Conservation (phyloP, 495 filamentous ascomycete genomes). For the Chaetomidium leptoderma region DNA sequence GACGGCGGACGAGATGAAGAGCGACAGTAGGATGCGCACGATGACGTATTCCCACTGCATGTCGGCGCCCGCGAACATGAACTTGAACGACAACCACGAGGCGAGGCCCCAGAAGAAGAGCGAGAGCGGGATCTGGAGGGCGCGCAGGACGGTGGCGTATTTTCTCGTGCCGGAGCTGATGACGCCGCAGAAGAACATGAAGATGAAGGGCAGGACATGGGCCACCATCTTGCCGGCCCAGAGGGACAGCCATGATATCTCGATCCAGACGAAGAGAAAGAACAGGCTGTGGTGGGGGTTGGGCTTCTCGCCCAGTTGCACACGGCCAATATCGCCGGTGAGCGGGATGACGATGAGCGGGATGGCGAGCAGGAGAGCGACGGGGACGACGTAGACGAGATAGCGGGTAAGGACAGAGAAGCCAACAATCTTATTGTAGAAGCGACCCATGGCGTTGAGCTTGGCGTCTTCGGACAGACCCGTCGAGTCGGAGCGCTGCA, state of each 20-base stretch:
- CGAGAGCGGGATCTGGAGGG: constrained; percentile 78
- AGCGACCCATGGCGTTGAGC: constrained; percentile 75
- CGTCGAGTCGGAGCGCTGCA: constrained; percentile 51
- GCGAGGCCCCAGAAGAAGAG: constrained; percentile 83
- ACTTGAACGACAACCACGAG: constrained; percentile 74
- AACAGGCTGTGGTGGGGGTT: constrained; percentile 51
- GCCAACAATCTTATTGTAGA: constrained; percentile 80
- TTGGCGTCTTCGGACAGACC: constrained; percentile 52
- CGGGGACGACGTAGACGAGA: constrained; percentile 78
- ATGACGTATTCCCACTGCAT: constrained; percentile 49
- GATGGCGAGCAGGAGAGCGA: constrained; percentile 68
- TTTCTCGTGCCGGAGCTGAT: constrained; percentile 89
- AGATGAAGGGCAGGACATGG: constrained; percentile 70
- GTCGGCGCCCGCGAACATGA: constrained; percentile 45
- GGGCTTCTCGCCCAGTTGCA: constrained; percentile 42
- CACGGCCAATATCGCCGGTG: constrained; percentile 33
- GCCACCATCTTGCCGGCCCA: constrained; percentile 85
- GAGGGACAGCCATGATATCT: constrained; percentile 81
- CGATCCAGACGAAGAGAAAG: constrained; percentile 86
- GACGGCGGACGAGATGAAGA: constrained; percentile 71
- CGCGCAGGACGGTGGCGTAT: constrained; percentile 76
- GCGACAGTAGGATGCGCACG: constrained; percentile 67
- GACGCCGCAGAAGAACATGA: constrained; percentile 83
- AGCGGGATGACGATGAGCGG: constrained; percentile 74
- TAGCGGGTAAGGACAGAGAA: constrained; percentile 87